Base-by-base conservation (phyloP, 169 alveolate genomes). In the Cryptosporidium viatorum region DNA sequence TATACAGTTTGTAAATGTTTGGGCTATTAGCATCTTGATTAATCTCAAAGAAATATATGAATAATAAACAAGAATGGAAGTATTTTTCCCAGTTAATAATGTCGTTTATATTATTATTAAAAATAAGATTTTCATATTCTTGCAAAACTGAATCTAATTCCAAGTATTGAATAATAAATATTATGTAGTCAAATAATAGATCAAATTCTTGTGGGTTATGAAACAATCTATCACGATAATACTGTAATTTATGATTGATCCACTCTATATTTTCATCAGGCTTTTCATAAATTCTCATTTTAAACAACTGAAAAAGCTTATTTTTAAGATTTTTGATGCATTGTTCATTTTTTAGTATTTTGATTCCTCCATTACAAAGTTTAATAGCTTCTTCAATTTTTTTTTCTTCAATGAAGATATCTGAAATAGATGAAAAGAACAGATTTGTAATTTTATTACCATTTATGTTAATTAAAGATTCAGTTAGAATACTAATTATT, bases 251-350 rank as follows among this genome's bases (percentile, higher is more conserved):
- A 62, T 80, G 39, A 23, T 16, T 60, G 3, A 60, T 80, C 89
- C 89, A 80, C 18, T 62, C 67, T n/a, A 18, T 31, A 65, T 43
- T 80, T 4, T 80, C 87, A 75, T 75, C 89, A 62, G 70, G 45
- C 33, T 74, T 80, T 65, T 80, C 69, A 41, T 80, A 23, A 2
- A 39, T 39, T 80, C 52, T 26, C 29, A 80, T 60, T 80, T 80
- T 80, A 26, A 58, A 65, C 18, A 80, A 43, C 29, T 33, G 33
- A 23, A 80, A 62, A 23, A 80, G 39, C 33, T 80, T 35, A n/a
- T 80, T 69, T 43, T 80, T 80, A 31, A 80, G 65, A 43, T 8
- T n/a, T 26, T 41, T n/a, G 1, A 41, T 26, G 21, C 43, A 69
- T 2, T 62, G 52, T 18, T 60, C 51, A 14, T 41, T 37, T 8